These are phyloP conservation scores for Craterostigma plantagineum DNA, from an alignment of 257 asterid genomes.

Conservation along the genomic window DNA sequence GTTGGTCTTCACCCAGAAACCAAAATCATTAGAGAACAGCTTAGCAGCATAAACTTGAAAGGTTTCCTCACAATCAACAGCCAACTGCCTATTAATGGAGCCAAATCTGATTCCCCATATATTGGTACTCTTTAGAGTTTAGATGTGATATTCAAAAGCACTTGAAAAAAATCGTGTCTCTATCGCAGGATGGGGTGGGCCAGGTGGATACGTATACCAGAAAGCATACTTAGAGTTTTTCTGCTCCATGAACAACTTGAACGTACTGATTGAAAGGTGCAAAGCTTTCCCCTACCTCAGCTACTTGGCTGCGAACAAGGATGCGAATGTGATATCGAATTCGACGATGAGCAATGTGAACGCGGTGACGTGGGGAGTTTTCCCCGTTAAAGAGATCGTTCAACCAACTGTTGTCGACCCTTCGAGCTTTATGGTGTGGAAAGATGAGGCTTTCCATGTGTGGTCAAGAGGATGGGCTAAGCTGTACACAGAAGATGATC, in stretches of 20 bases:
- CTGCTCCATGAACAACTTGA: constrained; percentile 54
- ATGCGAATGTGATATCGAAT: constrained; percentile 54
- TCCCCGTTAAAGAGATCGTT: constrained; percentile 80
- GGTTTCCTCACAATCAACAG: constrained; percentile 90
- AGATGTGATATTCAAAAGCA: neutral
- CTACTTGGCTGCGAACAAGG: constrained; percentile 75
- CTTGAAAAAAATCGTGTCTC: constrained; percentile 10
- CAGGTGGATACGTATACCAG: constrained; percentile 89
- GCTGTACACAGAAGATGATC: constrained; percentile 60
- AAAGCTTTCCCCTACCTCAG: constrained; percentile 44
- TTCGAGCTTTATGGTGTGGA: constrained; percentile 76
- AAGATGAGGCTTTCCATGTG: constrained; percentile 86
- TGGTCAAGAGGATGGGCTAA: constrained; percentile 93
- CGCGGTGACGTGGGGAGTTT: constrained; percentile 95
- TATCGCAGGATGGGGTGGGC: constrained; percentile 88
- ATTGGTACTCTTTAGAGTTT: constrained; percentile 30
- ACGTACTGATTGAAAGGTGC: constrained; percentile 45
- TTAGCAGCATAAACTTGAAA: constrained; percentile 45
- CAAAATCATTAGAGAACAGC: constrained; percentile 65
- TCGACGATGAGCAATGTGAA: constrained; percentile 34
- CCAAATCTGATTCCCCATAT: constrained; percentile 56
- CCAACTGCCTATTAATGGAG: constrained; percentile 94
- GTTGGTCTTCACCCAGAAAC: constrained; percentile 95
- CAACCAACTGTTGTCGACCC: constrained; percentile 93
- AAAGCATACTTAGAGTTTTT: constrained; percentile 85